Base-by-base conservation (phyloP, 2,329 filamentous ascomycete genomes). In the Venturia pyrina region DNA sequence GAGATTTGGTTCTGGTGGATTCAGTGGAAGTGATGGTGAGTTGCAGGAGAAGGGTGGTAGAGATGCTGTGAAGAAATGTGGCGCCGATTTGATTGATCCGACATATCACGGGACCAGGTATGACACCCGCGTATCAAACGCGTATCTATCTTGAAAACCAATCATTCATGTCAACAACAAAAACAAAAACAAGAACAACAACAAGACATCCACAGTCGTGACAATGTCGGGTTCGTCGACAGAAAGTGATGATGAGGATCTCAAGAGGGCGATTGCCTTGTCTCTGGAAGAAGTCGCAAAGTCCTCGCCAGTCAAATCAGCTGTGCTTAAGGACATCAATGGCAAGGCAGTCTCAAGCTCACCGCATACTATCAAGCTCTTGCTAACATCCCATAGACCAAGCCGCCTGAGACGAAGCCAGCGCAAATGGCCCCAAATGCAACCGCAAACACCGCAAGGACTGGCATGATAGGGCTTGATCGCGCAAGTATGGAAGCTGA, bases 401-500 rank as follows among this genome's bases (percentile, higher is more conserved):
- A 44, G 3, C 10, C 28, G 17, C 11, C 24, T 46, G n/a, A n/a
- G 13, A 19, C 21, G 21, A 50, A 24, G 46, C 46, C 46, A 28
- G n/a, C 21, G 46, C n/a, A 24, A 13, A 28, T 11, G 19, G 10
- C 13, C 11, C 48, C 48, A 24, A 17, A 28, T 28, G 40, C 43
- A 46, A 44, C 44, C 21, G 15, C 43, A 17, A 53, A 15, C 32
- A 34, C 34, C 32, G 15, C 28, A 32, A 48, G n/a, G 11, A 8
- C 24, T 8, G 59, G 64, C n/a, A 48, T 62, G 1, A n/a, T 62
- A 37, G 82, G 83, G 3, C 76, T 96, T 1, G 84, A 96, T 77
- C 85, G 93, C 44, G 91, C 87, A 75, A 84, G 86, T 64, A 95
- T 96, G 91, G 93, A 97, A 75, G 81, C 87, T 71, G 91, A 96